Evolutionary conservation across 1,139 yeast species (phyloP).

Genomic region (Candida sp.): DNA sequence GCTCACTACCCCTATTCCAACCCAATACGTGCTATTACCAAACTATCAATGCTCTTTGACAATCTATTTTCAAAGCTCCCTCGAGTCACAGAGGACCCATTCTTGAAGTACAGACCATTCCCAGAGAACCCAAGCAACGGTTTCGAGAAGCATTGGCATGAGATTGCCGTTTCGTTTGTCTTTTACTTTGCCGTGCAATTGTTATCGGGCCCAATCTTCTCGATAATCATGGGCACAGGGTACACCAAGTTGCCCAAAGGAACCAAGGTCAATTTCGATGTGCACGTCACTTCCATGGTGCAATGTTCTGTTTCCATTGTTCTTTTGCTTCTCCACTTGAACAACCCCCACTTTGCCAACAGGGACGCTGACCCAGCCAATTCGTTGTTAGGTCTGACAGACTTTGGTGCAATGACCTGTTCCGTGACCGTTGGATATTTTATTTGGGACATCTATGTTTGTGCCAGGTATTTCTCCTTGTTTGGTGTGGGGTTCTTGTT

Average conservation of each 20-base stretch:
- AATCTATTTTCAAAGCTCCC: slow-evolving; percentile 22
- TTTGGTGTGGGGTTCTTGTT: slow-evolving; percentile 86
- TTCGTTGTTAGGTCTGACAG: slow-evolving; percentile 67
- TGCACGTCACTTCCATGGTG: slow-evolving; percentile 88
- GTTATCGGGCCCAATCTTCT: slow-evolving; percentile 41
- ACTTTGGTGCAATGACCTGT: slow-evolving; percentile 74
- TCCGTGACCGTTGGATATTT: slow-evolving; percentile 86
- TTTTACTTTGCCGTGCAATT: slow-evolving; percentile 43
- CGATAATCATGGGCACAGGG: slow-evolving; percentile 40
- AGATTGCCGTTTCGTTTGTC: slow-evolving; percentile 40
- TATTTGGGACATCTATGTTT: slow-evolving; percentile 85
- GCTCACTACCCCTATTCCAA: too few relatives aligned
- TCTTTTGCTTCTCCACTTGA: slow-evolving; percentile 62
- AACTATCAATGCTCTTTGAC: slow-evolving; percentile 3
- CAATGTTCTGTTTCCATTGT: slow-evolving; percentile 68
- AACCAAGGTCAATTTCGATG: slow-evolving; percentile 74
- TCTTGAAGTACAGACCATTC: slow-evolving; percentile 50
- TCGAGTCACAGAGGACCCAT: slow-evolving; percentile 42
- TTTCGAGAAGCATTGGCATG: slow-evolving; percentile 58
- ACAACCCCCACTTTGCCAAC: slow-evolving; percentile 49
- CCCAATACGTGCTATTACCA: too few relatives aligned
- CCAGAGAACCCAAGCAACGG: slow-evolving; percentile 37
- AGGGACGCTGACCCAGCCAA: slow-evolving; percentile 43
- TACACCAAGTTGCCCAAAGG: slow-evolving; percentile 53
- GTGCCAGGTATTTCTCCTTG: slow-evolving; percentile 57